Evolutionary conservation across 192 early-diverging fungal species (phyloP).

Genomic region (Phlyctochytrium planicorne): DNA sequence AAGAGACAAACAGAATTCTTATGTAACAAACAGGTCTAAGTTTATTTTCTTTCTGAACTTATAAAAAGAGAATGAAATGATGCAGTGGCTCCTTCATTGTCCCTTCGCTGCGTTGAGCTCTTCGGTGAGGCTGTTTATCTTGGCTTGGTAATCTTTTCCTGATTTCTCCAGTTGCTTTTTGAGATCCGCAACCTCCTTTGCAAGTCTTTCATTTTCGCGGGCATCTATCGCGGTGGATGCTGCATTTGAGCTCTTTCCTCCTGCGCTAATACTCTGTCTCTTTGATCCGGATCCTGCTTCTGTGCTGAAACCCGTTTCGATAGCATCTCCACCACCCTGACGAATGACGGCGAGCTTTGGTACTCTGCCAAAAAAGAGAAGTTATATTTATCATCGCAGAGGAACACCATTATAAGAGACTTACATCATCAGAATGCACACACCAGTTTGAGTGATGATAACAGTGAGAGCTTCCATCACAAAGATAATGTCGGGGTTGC

Average conservation of each 20-base stretch:
- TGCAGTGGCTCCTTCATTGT: neutral
- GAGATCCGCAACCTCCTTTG: neutral
- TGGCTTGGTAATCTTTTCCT: neutral
- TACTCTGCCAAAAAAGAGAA: neutral
- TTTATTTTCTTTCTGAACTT: no score
- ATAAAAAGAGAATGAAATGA: no score
- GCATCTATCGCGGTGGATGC: no score
- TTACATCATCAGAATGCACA: neutral
- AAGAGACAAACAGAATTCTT: no score
- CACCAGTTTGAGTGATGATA: conserved; percentile 5
- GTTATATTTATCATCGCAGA: no score
- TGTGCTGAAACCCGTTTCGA: neutral
- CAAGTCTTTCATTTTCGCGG: neutral
- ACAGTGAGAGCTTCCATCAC: neutral
- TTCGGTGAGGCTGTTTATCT: neutral
- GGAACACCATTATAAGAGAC: neutral
- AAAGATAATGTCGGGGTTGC: conserved; percentile 5
- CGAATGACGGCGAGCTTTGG: neutral
- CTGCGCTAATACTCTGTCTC: no score
- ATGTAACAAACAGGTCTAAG: no score
- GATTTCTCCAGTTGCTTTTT: neutral
- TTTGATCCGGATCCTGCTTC: no score
- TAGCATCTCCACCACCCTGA: neutral
- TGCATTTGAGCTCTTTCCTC: no score
- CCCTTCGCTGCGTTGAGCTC: neutral